Evolutionary conservation across 495 filamentous ascomycete species (phyloP), one percentile per base, ranked within the genome.

Genomic region (Aspergillus ellipticus): DNA sequence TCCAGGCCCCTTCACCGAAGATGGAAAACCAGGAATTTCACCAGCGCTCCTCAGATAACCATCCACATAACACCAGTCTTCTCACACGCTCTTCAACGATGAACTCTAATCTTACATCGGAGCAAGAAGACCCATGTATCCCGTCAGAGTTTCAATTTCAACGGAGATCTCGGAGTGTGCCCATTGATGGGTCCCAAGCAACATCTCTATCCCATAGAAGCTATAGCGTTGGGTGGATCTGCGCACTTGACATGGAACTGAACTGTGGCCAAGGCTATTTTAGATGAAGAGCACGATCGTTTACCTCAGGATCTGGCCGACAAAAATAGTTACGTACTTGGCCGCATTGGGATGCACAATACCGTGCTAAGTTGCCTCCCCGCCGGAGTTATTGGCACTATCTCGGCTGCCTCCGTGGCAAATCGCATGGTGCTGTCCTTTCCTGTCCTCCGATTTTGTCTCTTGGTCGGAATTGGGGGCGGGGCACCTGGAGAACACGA

Each of bases 391-490:
- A 62, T 64, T 21, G 76, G 77, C 4, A 71, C 52, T 16, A 56
- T 39, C 22, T 57, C 63, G 29, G 66, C 71, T 6, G 62, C 69
- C 22, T 61, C 47, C 9, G 63, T 69, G 21, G 65, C 71, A 10
- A 60, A 45, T n/a, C 42, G 70, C 16, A 61, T 77, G 71, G 33
- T 55, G 4, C 43, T 52, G 4, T 74, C 35, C 21, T 82, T 80
- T 53, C 59, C 62, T 6, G 62, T 63, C 6, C 46, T 81, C 13
- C 55, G 70, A 13, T 60, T 78, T 48, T 54, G 68, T 24, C 59
- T 82, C 13, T 75, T 81, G 64, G 76, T 83, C 7, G 78, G 76
- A 15, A 76, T 79, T 37, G 76, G 69, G 6, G 75, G 75, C 11
- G 77, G 71, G 2, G 65, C 69, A 3, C 74, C 74, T 15, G 69